Base-by-base conservation (phyloP, 2,329 filamentous ascomycete species). In the Macrophomina pseudophaseolina region DNA sequence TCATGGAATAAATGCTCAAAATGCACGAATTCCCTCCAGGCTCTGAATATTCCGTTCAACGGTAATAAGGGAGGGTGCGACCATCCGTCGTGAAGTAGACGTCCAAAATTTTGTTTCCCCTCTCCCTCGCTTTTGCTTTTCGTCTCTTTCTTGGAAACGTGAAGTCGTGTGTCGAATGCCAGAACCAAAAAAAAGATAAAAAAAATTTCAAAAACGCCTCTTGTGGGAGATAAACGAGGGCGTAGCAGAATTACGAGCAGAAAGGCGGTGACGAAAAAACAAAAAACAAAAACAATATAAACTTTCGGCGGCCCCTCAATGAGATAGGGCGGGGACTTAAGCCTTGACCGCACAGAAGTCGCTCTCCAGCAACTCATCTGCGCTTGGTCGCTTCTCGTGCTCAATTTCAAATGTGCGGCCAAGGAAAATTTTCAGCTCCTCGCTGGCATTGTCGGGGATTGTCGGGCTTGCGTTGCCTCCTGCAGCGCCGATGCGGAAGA, bases 351-450 rank as follows among this genome's bases (percentile, higher is more conserved):
- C 87, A 77, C 96, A 83, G 81, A 98, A 98, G 42, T 89, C 87
- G 80, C 91, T 94, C 66, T 90, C 85, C 79, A 97, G 88, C 72
- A 99, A 81, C 74, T 98, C 94, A 74, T 97, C 94, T 12, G 95
- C 95, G 73, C 89, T 96, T 3, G 95, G 95, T 71, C 95, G 86
- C 82, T 92, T 90, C 78, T 96, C 93, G 80, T 97, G 92, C 74
- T 99, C 94, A 74, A 97, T 90, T 83, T 98, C 93, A 81, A 99
- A 99, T 0, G 95, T 97, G 81, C 91, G 89, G 66, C 87, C 86
- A 70, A 99, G 82, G 82, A 99, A 99, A 52, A 86, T 86, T 77
- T 90, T 87, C 4, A 93, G 94, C 71, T 97, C 94, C 42, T 89
- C 87, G 73, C 92, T 95, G 12, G 93, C 93, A 72, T 90, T 87